Base-by-base conservation (phyloP, 2,329 filamentous ascomycete genomes). In the Colletotrichum cereale region DNA sequence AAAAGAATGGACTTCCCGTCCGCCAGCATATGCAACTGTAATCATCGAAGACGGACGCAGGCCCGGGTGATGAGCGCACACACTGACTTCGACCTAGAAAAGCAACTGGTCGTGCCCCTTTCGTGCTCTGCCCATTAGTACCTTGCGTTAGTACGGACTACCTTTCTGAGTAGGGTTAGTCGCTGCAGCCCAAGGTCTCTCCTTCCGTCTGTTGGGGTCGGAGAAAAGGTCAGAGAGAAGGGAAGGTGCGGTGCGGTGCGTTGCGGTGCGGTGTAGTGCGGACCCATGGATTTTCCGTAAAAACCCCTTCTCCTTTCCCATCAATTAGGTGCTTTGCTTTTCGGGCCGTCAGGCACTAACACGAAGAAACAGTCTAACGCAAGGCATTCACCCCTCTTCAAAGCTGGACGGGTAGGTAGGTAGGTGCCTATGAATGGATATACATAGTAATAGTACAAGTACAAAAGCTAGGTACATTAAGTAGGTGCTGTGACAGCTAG, bases 251-350 rank as follows among this genome's bases (percentile, higher is more conserved):
- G 31, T 44, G 42, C 42, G 24, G n/a, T 6, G 6, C 5, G 34
- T n/a, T 44, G 29, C 50, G 16, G 38, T 26, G 16, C 42, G 38
- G 26, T 40, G 31, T 56, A 5, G 55, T 48, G 18, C 62, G 47
- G 68, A 42, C 57, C 57, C 58, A 68, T 63, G 58, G 50, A 71
- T 71, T 16, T 71, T 67, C 68, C 52, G 64, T 53, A 18, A 52
- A 48, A 57, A 66, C 42, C 62, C 61, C 62, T 47, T 53, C n/a
- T 40, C 24, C 14, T 18, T 10, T 12, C 29, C 34, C 7, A 18
- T 31, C 52, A 24, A 29, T 26, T 48, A 24, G 21, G 11, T n/a
- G n/a, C n/a, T n/a, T 18, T 26, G n/a, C n/a, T 48, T 16, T 12
- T 48, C 24, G 24, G 24, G 24, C 8, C 24, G 24, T 3, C 14